Evolutionary conservation across 2,329 filamentous ascomycete species (phyloP), one percentile per base, ranked within the genome.

Genomic region (Intubia oerlemansii): DNA sequence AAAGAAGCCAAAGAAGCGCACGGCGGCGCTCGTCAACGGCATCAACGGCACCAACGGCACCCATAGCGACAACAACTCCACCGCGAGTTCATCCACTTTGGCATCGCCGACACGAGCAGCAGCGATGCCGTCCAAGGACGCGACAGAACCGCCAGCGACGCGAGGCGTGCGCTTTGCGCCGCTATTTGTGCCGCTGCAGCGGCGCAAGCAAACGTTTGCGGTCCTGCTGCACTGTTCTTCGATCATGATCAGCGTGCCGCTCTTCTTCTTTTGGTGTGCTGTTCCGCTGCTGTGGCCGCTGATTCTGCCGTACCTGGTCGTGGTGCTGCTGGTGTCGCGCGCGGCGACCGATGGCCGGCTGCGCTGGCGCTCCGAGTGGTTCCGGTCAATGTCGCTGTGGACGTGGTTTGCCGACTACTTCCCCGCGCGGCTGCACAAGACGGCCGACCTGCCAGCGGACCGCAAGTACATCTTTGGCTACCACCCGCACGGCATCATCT

Each of bases 391-490:
- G 27, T 67, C 66, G 17, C 53, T 91, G 25, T 98, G 85, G 85
- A 77, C 66, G 21, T 65, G 90, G 25, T 95, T 93, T 45, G 82
- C 79, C 16, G 78, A 70, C 11, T 98, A 95, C 55, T 98, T 90
- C 45, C 88, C 88, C 4, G 80, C 82, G 27, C 66, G 66, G 32
- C 62, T 98, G 22, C 82, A 95, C 54, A 80, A 88, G 38, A 88
- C 80, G 4, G 65, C 76, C 38, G 62, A 74, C 32, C 65, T 98
- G 6, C 66, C 77, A 14, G 65, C 81, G 0, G 81, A 75, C 2
- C 63, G 82, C 36, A 92, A 91, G 51, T 98, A 95, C 53, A 82
- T 98, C 37, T 82, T 98, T 42, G 85, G 85, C 25, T 95, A 95
- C 49, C 88, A 95, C 43, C 88, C 88, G 0, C 88, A 98, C 45